Evolutionary conservation across 2,329 filamentous ascomycete species (phyloP).

Genomic region (Hymenoscyphus albidus): DNA sequence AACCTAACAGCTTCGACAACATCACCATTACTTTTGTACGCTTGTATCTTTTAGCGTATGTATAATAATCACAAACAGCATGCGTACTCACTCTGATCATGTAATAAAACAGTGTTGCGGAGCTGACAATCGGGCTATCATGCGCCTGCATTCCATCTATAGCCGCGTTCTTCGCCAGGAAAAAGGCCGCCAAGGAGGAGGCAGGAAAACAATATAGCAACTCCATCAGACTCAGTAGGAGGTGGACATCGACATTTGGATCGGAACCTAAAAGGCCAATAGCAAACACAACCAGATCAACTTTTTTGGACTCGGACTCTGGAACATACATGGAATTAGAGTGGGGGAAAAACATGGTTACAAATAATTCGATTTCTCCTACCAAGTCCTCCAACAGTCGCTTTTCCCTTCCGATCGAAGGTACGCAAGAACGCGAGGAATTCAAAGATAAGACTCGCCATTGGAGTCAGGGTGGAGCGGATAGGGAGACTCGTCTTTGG

Average conservation of each 20-base stretch:
- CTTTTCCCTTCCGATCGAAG: background rate
- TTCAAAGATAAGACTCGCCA: background rate
- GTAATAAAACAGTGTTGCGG: constrained; percentile 17
- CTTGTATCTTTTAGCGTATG: constrained; percentile 18
- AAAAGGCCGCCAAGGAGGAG: background rate
- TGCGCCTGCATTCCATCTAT: constrained; percentile 32
- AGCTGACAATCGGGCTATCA: constrained; percentile 30
- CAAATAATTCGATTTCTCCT: background rate
- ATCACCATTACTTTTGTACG: constrained; percentile 13
- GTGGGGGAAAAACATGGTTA: background rate
- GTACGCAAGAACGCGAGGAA: no score
- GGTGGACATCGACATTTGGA: background rate
- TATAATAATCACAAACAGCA: constrained; percentile 23
- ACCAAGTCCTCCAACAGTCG: background rate
- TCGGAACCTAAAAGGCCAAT: background rate
- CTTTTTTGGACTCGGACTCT: background rate
- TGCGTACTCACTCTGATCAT: background rate
- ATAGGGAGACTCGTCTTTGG: background rate
- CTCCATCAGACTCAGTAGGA: background rate
- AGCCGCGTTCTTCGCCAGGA: constrained; percentile 20
- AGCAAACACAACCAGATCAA: background rate
- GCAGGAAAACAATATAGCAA: background rate
- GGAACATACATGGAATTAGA: background rate
- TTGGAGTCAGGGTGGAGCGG: background rate
- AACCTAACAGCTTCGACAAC: constrained; percentile 13